Base-by-base conservation (phyloP, 805 yeast genomes). In the Wickerhamomyces canadensis region DNA sequence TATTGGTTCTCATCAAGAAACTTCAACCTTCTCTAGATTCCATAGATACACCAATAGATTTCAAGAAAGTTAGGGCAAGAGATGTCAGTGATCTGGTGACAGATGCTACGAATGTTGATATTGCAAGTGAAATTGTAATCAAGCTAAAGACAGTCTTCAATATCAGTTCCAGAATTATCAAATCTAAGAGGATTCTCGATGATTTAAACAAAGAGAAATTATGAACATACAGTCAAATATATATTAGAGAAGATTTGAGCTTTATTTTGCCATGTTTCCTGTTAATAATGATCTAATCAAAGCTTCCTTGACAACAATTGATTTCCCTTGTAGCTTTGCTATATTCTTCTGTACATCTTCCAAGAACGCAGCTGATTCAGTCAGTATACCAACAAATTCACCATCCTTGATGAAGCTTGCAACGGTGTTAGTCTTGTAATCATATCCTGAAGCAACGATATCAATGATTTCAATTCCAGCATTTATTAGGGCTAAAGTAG, bases 381-480 rank as follows among this genome's bases (percentile, higher is more conserved):
- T 58, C 78, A 83, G 72, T 30, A 81, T 53, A 4, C 86, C 83
- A 16, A 78, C 74, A 19, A 83, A 67, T 45, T 76, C 80, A 38
- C 73, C 73, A 52, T 75, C 70, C 43, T 73, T 72, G 56, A 74
- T 68, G 43, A 71, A 76, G 40, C 80, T 67, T 15, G 73, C 65
- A 35, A 76, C 57, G 7, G 68, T 60, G 38, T 67, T 72, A 32
- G 52, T 57, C 24, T 56, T 57, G n/a, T 65, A 62, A 43, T 68
- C 52, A 35, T 47, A 70, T 2, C 86, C 84, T 43, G 81, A 70
- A 7, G 87, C 74, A 1, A 88, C 89, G 43, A 88, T 64, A 52
- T 89, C 95, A 38, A 74, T 67, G 21, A 87, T 56, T 49, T 89
- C 94, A 19, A 91, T 78, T 7, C 88, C 88, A 0, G 96, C 81